These are phyloP conservation scores for Boletus patriciae DNA, from an alignment of 768 basidiomycete species.

Conservation along the genomic window DNA sequence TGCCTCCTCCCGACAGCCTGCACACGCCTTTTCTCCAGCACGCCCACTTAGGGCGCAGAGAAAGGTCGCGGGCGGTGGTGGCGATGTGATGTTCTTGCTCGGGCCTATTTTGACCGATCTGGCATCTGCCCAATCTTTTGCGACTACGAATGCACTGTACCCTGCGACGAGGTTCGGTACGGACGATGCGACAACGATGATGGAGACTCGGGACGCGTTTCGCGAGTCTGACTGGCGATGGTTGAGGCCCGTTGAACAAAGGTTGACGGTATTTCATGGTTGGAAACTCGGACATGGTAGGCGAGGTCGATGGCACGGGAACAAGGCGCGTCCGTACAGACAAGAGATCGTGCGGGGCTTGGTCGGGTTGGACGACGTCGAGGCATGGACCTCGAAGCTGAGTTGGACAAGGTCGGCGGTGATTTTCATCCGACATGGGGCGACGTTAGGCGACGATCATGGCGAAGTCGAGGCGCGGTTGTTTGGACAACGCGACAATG, in stretches of 20 bases:
- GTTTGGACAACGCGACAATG: not conserved
- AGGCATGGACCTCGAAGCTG: not conserved
- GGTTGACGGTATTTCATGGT: not conserved
- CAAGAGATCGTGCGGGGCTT: no score
- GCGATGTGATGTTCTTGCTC: not conserved
- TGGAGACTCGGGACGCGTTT: not conserved
- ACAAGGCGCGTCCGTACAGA: not conserved
- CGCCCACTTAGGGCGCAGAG: slow-evolving; percentile 21
- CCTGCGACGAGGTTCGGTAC: slow-evolving; percentile 1
- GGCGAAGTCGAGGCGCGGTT: not conserved
- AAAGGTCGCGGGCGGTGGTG: slow-evolving; percentile 8
- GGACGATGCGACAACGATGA: not conserved
- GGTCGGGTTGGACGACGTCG: not conserved
- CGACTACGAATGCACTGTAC: not conserved
- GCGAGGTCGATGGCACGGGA: not conserved
- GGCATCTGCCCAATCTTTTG: not conserved
- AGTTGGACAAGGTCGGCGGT: not conserved
- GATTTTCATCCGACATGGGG: no score
- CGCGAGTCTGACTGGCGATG: not conserved
- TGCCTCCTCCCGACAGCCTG: not conserved
- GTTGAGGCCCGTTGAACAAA: not conserved
- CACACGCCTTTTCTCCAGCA: slow-evolving; percentile 14
- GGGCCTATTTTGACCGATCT: not conserved
- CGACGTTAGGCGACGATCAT: not conserved
- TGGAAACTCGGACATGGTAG: not conserved